Conservation (phyloP, 2,329 filamentous ascomycete species). For the Knoxdaviesia capensis region DNA sequence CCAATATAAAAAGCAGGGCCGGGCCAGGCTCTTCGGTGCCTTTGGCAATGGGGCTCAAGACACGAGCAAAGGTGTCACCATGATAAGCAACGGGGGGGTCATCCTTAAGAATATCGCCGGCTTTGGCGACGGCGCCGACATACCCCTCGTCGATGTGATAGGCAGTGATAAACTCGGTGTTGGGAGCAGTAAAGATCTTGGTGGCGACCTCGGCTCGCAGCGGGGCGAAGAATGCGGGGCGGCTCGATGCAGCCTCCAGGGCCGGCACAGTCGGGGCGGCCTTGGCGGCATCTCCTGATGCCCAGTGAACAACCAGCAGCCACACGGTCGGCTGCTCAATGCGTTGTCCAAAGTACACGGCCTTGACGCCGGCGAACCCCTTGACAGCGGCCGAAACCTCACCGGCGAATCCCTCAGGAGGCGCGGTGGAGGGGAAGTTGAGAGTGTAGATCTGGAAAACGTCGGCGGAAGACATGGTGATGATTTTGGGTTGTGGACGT, state of each 20-base stretch:
- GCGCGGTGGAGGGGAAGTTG: slow-evolving; percentile 12
- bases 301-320: slow-evolving; percentile 15
- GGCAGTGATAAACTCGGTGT: slow-evolving; percentile 17
- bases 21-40: slow-evolving; percentile 10
- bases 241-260: slow-evolving; percentile 8
- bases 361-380: slow-evolving; percentile 12
- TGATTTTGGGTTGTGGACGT: not conserved
- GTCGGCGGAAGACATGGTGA: slow-evolving; percentile 10
- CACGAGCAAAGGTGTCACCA: slow-evolving; percentile 1
- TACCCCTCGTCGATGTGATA: slow-evolving; percentile 12
- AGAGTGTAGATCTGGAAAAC: slow-evolving; percentile 13
- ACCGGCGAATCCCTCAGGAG: slow-evolving; percentile 8
- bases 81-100: too few relatives aligned
- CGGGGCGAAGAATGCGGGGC: slow-evolving; percentile 18
- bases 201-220: slow-evolving; percentile 12
- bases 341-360: slow-evolving; percentile 15
- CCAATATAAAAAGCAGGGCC: slow-evolving; percentile 14
- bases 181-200: slow-evolving; percentile 7
- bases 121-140: not conserved
- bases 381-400: slow-evolving; percentile 5
- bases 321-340: slow-evolving; percentile 14
- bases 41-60: slow-evolving; percentile 11
- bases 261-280: slow-evolving; percentile 10
- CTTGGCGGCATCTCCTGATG: slow-evolving; percentile 13
- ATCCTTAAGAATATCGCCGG: slow-evolving; percentile 9